Conservation (phyloP, 2,329 filamentous ascomycete species). For the Drechslera avenae region DNA sequence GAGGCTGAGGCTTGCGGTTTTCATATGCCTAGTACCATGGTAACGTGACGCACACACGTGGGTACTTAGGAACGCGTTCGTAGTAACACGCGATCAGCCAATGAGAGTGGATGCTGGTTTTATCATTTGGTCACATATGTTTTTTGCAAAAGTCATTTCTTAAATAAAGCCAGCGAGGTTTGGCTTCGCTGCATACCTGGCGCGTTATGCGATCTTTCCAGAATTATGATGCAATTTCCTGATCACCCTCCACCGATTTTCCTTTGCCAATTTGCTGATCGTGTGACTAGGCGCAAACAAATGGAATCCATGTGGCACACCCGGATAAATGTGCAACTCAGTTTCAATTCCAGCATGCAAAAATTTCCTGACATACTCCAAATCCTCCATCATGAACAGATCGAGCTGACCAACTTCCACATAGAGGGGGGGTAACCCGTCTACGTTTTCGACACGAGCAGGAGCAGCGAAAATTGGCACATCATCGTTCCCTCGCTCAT, state of each 20-base stretch:
- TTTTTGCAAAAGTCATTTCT: too few species aligned
- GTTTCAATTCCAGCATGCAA: slow-evolving; percentile 48
- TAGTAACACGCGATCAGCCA: too few species aligned
- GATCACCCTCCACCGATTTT: not conserved
- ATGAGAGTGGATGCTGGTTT: too few species aligned
- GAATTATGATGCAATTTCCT: too few species aligned
- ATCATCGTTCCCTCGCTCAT: not conserved
- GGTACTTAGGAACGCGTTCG: too few species aligned
- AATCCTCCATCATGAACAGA: slow-evolving; percentile 51
- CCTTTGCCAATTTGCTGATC: not conserved
- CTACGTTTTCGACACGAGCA: slow-evolving; percentile 35
- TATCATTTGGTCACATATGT: too few species aligned
- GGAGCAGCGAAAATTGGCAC: slow-evolving; percentile 38
- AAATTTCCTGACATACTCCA: slow-evolving; percentile 50
- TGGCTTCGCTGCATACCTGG: not conserved
- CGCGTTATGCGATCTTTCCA: not conserved
- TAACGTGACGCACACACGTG: too few species aligned
- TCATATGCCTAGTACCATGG: too few species aligned
- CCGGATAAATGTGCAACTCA: slow-evolving; percentile 53
- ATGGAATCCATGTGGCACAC: slow-evolving; percentile 23
- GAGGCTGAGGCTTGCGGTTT: too few species aligned
- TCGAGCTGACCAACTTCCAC: slow-evolving; percentile 54
- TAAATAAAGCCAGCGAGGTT: too few species aligned
- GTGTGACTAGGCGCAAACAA: not conserved
- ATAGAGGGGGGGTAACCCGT: slow-evolving; percentile 51